These are phyloP conservation scores for Penicillium sp. DNA, from an alignment of 2,329 filamentous ascomycete genomes.

Conservation along the genomic window DNA sequence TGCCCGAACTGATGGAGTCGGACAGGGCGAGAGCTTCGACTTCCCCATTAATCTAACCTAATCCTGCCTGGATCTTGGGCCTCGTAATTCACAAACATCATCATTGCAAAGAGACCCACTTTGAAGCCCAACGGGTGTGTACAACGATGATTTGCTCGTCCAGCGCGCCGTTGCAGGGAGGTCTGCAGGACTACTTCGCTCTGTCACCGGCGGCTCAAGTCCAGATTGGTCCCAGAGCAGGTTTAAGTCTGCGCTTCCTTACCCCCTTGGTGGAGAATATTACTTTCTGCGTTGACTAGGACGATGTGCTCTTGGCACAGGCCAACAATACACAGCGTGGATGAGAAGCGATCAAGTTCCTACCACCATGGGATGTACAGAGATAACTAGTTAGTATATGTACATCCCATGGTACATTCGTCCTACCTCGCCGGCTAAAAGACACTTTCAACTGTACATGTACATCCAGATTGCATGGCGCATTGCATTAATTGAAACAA, in stretches of 20 bases:
- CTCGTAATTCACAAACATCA: conserved; percentile 26
- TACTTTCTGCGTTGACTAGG: background rate
- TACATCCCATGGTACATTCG: too few species aligned
- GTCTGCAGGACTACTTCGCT: conserved; percentile 20
- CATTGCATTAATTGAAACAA: background rate
- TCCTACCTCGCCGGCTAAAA: too few species aligned
- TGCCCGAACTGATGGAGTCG: too few species aligned
- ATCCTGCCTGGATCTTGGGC: conserved; percentile 16
- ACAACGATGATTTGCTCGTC: conserved; percentile 30
- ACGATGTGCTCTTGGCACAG: background rate
- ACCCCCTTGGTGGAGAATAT: background rate
- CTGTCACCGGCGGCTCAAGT: conserved; percentile 19
- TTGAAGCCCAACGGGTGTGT: conserved; percentile 27
- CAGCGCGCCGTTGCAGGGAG: conserved; percentile 21
- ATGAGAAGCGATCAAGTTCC: background rate
- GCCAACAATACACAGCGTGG: background rate
- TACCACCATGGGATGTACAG: too few species aligned
- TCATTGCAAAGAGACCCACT: conserved; percentile 25
- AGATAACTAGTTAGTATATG: too few species aligned
- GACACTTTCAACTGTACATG: background rate
- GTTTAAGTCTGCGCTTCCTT: background rate
- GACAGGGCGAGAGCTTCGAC: too few species aligned
- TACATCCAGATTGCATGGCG: background rate
- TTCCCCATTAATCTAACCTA: too few species aligned
- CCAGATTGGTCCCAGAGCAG: conserved; percentile 18